A percentile compares a stretch with the other conserved stretches of the same genome.
These are phyloP conservation scores for Alloteropsis semialata DNA, from an alignment of 176 grass and related monocot species.

Conservation along the genomic window DNA sequence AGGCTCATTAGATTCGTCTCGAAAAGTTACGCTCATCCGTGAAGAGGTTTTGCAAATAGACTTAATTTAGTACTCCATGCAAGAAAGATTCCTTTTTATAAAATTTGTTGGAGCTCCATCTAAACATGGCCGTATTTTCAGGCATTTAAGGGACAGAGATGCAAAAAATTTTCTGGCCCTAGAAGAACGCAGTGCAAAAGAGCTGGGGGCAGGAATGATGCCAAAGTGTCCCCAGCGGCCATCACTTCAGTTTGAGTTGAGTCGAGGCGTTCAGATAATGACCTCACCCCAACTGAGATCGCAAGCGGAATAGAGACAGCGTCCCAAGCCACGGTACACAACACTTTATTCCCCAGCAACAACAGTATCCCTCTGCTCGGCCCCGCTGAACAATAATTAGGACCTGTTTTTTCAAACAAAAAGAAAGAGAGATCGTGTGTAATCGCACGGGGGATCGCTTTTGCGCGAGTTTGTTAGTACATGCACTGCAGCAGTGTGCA, in stretches of 20 bases:
- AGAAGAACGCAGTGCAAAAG: background rate
- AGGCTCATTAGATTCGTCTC: no score
- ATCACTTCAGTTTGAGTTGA: background rate
- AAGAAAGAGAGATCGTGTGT: background rate
- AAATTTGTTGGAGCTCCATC: no score
- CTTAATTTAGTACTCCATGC: no score
- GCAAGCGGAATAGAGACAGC: constrained; percentile 3
- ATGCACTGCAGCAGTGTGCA: background rate
- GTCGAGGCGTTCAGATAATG: constrained; percentile 1
- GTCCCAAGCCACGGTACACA: background rate
- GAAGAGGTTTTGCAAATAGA: no score
- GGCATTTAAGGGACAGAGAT: no score
- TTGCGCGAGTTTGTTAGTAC: background rate
- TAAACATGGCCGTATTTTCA: no score
- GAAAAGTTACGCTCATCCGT: no score
- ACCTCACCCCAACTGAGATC: background rate
- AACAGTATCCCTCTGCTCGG: background rate
- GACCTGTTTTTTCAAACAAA: background rate
- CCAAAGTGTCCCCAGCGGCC: background rate
- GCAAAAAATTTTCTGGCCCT: background rate
- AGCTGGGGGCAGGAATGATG: background rate
- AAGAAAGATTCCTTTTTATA: no score
- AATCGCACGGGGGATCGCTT: background rate
- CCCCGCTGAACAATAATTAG: background rate
- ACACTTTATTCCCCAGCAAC: background rate